Evolutionary conservation across 1,284 basidiomycete genomes (phyloP), one percentile per base, ranked within the genome.

Genomic region (Naganishia sp.): DNA sequence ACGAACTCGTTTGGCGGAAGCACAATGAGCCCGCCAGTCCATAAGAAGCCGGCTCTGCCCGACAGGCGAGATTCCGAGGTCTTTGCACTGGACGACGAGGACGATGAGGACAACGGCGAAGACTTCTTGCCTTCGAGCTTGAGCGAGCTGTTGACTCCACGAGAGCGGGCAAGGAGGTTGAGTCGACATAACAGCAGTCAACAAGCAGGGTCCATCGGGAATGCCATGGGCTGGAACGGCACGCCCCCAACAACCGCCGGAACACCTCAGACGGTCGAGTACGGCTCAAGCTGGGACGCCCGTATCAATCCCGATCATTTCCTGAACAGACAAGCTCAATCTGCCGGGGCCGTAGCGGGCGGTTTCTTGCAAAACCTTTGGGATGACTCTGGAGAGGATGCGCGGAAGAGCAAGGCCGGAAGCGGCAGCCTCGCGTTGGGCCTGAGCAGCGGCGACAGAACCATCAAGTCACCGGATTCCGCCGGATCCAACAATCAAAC

Each of bases 41-140:
- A 54, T 18, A 64, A 42, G 36, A 60, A 54, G n/a, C 55, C 56
- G 16, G 23, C 48, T 43, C 59, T 50, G 10, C 78, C 75, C 9
- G 78, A 44, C 23, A 57, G 54, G 33, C 60, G 55, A 11, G 66
- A 63, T 36, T 54, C 36, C 11, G 66, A 67, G 3, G 66, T 67
- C 15, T 67, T 67, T 39, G 36, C 61, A 2, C 39, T 67, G 23
- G 59, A 81, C 28, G 84, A 82, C 13, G 80, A 77, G 0, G 74
- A 77, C n/a, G 86, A 86, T 31, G 88, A 88, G 63, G 90, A 88
- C 52, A 89, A 92, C 71, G 78, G 90, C 61, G 92, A 96, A 74
- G 92, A 92, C 66, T 89, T 94, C 75, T 77, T 95, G 33, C 92
- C 92, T 0, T 88, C 89, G 63, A 90, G 88, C 9, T 80, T 95